A percentile compares a stretch with the other conserved stretches of the same genome.
Evolutionary conservation across 2,329 filamentous ascomycete genomes (phyloP).

Genomic region (Xylaria sp.): DNA sequence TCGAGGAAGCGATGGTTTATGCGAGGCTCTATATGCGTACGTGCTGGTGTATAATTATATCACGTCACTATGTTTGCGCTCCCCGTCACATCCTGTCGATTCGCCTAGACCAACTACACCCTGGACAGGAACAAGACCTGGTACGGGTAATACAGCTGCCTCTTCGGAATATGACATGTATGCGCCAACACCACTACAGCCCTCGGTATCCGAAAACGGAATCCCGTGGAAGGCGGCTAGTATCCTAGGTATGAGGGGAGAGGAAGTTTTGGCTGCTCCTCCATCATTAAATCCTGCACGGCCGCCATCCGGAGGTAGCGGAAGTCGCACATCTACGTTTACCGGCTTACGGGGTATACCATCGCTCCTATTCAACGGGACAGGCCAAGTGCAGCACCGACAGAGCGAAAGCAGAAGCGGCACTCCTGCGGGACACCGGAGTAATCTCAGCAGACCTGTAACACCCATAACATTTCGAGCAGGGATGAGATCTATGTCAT

Average conservation of each 20-base stretch:
- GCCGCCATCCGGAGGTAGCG: conserved; percentile 34
- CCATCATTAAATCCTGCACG: conserved; percentile 6
- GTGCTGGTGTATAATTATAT: conserved; percentile 70
- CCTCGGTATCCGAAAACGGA: conserved; percentile 38
- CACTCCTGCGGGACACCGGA: conserved; percentile 1
- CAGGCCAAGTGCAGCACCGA: conserved; percentile 27
- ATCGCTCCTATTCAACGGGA: conserved; percentile 25
- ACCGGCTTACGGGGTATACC: conserved; percentile 24
- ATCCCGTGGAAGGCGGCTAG: conserved; percentile 59
- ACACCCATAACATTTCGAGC: conserved; percentile 15
- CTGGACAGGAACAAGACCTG: conserved; percentile 9
- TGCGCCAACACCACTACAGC: conserved; percentile 5
- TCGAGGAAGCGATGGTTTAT: conserved; percentile 63
- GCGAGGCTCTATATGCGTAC: conserved; percentile 69
- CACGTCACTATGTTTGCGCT: conserved; percentile 50
- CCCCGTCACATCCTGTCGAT: conserved; percentile 22
- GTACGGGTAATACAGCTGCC: conserved; percentile 13
- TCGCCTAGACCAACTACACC: conserved; percentile 20
- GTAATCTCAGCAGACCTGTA: conserved; percentile 12
- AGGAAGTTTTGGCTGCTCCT: conserved; percentile 26
- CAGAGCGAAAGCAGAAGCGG: conserved; percentile 24
- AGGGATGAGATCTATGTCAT: conserved; percentile 35
- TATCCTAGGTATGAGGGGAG: conserved; percentile 57
- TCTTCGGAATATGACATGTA: conserved; percentile 22
- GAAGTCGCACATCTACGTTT: conserved; percentile 26